Base-by-base conservation (phyloP, 495 filamentous ascomycete genomes). In the Lentithecium fluviatile region DNA sequence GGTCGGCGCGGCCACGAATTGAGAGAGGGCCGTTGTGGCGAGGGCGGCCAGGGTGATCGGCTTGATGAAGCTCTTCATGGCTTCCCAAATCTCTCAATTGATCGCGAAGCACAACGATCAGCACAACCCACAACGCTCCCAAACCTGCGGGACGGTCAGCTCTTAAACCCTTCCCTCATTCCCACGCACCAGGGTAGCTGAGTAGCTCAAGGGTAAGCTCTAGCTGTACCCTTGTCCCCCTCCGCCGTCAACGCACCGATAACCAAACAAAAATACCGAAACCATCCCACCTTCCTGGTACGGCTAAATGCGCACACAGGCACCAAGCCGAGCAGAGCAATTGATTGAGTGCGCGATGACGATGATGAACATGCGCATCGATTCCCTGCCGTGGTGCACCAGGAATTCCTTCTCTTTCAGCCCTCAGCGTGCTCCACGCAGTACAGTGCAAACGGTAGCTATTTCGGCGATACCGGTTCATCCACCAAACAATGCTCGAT, bases 1-100 rank as follows among this genome's bases (percentile, higher is more conserved):
- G 4, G 77, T 80, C 0, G 84, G 83, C 20, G 80, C 68, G n/a
- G 78, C 52, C n/a, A 87, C 79, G 64, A 85, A 87, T 65, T 86
- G 83, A 0, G 79, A 79, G 32, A 15, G 69, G 64, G 11, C 58
- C 29, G 36, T 59, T 46, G 48, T 43, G 46, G 56, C 61, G 25
- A 66, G 24, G 26, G 55, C 38, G 6, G 54, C 61, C 19, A 37
- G 24, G 7, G 58, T 49, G 17, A 46, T 17, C 15, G 7, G 26
- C 29, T 32, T 46, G 1, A 37, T 3, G 19, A 17, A 8, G 19
- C 3, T n/a, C 32, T 20, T 58, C 55, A 58, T 58, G n/a, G 24
- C 21, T 49, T n/a, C n/a, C n/a, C n/a, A n/a, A n/a, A n/a, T n/a
- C n/a, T n/a, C n/a, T n/a, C n/a, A n/a, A n/a, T n/a, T n/a, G n/a